A percentile compares a stretch with the other conserved stretches of the same genome.
phyloP scores from a whole-genome alignment of 1,139 yeast genomes.

The Candida labiduridarum region DNA sequence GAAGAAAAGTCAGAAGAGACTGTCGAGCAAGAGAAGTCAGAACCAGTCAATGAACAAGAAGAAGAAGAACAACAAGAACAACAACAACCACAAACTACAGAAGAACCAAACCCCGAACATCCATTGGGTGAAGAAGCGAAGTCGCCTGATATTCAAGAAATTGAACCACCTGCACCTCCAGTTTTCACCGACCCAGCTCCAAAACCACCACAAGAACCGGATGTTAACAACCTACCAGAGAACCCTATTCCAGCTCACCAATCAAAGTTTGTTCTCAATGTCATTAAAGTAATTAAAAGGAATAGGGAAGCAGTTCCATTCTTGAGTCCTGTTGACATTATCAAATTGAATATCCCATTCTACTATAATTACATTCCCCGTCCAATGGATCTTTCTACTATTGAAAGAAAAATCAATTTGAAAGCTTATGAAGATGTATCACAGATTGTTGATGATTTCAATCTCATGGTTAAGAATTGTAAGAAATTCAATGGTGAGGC shows the following conservation, averaged over 20 bases:
- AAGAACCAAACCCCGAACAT: background rate
- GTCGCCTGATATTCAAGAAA: conserved; percentile 2
- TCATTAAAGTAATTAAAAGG: conserved; percentile 80
- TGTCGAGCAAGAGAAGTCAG: too few species aligned
- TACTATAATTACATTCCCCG: conserved; percentile 79
- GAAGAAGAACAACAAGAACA: background rate
- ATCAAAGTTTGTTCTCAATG: conserved; percentile 65
- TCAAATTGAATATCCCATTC: conserved; percentile 86
- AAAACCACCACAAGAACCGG: conserved; percentile 71
- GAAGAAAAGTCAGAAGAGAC: background rate
- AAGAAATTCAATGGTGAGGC: conserved; percentile 81
- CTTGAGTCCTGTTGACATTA: conserved; percentile 84
- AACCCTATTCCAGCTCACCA: conserved; percentile 89
- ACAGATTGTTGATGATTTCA: conserved; percentile 77
- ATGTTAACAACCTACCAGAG: conserved; percentile 64
- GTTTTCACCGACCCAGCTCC: conserved; percentile 61
- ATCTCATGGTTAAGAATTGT: conserved; percentile 83
- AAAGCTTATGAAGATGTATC: conserved; percentile 73
- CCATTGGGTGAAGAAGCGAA: background rate
- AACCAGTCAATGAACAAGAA: too few species aligned
- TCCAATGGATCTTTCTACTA: conserved; percentile 94
- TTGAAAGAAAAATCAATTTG: conserved; percentile 73
- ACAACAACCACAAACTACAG: background rate
- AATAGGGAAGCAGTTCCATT: conserved; percentile 93
- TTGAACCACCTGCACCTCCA: conserved; percentile 6